Percentiles rank a stretch among this genome's conserved stretches.
These are phyloP conservation scores for Diplodia scrobiculata DNA, from an alignment of 2,329 filamentous ascomycete species.

Conservation along the genomic window DNA sequence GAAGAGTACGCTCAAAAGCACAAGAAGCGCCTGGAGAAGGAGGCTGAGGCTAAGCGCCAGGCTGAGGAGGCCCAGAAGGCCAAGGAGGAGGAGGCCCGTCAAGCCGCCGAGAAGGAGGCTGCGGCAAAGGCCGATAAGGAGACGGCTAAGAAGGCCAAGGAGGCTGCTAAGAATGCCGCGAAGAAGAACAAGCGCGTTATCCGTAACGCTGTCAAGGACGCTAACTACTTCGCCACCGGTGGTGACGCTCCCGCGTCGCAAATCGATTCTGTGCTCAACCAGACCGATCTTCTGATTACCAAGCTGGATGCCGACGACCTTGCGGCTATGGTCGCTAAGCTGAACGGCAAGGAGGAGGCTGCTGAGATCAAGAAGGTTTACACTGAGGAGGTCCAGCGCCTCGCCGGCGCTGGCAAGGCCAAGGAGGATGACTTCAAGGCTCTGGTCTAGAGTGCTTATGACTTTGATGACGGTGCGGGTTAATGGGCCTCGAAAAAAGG, in stretches of 20 bases:
- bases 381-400: conserved; percentile 72
- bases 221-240: conserved; percentile 82
- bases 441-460: conserved; percentile 40
- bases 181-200: conserved; percentile 99
- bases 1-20: conserved; percentile 92
- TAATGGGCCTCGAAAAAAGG: conserved; percentile 5
- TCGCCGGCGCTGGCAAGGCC: conserved; percentile 80
- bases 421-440: conserved; percentile 80
- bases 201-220: conserved; percentile 91
- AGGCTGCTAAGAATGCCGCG: conserved; percentile 95
- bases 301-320: conserved; percentile 93
- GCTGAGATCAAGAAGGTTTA: conserved; percentile 85
- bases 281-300: conserved; percentile 82
- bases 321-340: conserved; percentile 76
- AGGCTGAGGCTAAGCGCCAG: conserved; percentile 85
- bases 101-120: conserved; percentile 80
- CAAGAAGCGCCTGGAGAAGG: conserved; percentile 86
- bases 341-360: conserved; percentile 74
- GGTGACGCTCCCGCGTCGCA: conserved; percentile 71
- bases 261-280: conserved; percentile 79
- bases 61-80: conserved; percentile 81
- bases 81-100: conserved; percentile 80
- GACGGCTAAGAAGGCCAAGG: conserved; percentile 91
- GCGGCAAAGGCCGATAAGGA: conserved; percentile 82
- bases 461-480: not conserved